phyloP scores from a whole-genome alignment of 2,329 filamentous ascomycete genomes.

The Diaporthe ilicicola region DNA sequence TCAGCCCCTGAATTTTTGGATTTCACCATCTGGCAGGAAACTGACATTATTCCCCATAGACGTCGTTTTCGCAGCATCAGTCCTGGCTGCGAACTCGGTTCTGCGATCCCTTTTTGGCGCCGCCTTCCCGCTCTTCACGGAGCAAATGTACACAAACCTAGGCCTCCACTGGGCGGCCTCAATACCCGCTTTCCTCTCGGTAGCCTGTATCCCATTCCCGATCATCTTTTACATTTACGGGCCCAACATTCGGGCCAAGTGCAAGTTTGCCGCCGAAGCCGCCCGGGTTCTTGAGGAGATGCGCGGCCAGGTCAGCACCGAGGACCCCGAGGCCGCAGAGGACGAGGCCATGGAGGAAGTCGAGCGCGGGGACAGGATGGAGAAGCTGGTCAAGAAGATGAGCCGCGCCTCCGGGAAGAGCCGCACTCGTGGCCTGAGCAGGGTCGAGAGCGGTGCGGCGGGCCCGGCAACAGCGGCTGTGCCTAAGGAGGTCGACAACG shows the following conservation, averaged over 20 bases:
- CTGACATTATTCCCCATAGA: background rate
- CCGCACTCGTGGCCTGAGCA: constrained; percentile 13
- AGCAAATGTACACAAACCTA: constrained; percentile 33
- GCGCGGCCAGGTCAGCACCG: background rate
- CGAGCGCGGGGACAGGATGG: constrained; percentile 24
- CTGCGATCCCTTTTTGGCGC: constrained; percentile 65
- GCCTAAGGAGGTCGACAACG: background rate
- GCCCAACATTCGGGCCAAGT: constrained; percentile 45
- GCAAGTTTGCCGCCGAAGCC: constrained; percentile 40
- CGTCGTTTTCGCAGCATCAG: constrained; percentile 67
- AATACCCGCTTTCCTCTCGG: constrained; percentile 49
- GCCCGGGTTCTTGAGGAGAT: constrained; percentile 30
- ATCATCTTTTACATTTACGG: constrained; percentile 49
- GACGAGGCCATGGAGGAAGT: constrained; percentile 32
- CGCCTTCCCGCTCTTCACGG: constrained; percentile 66
- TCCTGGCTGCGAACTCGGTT: constrained; percentile 65
- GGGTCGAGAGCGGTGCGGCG: background rate
- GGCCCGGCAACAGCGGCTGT: background rate
- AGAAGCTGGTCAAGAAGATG: constrained; percentile 32
- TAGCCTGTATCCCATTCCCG: constrained; percentile 51
- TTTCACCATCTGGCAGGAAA: constrained; percentile 35
- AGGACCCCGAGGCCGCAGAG: constrained; percentile 28
- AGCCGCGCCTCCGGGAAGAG: constrained; percentile 29
- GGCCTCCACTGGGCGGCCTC: constrained; percentile 42
- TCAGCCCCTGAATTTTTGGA: no score